Conservation (phyloP, 2,329 filamentous ascomycete species). For the Penicillium sumatraense region DNA sequence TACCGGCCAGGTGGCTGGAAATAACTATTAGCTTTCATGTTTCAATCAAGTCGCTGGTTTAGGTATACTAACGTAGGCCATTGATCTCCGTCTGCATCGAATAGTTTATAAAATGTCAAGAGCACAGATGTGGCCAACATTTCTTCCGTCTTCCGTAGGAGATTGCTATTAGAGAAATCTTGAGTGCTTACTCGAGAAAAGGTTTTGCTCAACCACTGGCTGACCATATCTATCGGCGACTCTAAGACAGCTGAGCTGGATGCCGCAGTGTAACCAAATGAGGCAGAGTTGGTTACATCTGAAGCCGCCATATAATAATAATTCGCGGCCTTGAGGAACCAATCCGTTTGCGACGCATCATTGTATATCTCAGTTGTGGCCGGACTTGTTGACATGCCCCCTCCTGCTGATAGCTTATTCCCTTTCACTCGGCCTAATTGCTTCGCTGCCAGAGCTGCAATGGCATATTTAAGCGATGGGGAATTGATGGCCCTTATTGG, state of each 20-base stretch:
- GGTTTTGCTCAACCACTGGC: slow-evolving; percentile 27
- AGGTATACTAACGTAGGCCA: slow-evolving; percentile 55
- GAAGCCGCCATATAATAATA: slow-evolving; percentile 65
- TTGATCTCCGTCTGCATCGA: slow-evolving; percentile 64
- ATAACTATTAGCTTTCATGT: slow-evolving; percentile 7
- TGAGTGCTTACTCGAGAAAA: slow-evolving; percentile 18
- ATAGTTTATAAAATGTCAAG: slow-evolving; percentile 65
- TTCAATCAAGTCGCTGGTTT: not conserved
- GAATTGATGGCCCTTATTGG: slow-evolving; percentile 43
- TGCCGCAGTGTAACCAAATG: slow-evolving; percentile 32
- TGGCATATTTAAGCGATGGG: slow-evolving; percentile 40
- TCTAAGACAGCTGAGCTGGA: slow-evolving; percentile 37
- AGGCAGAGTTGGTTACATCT: slow-evolving; percentile 47
- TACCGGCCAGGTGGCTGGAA: slow-evolving; percentile 62
- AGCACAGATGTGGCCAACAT: slow-evolving; percentile 65
- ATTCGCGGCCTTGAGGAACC: slow-evolving; percentile 64
- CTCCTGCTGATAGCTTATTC: slow-evolving; percentile 19
- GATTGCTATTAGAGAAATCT: slow-evolving; percentile 13
- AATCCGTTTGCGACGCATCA: slow-evolving; percentile 55
- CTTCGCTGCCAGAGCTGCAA: slow-evolving; percentile 46
- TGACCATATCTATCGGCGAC: slow-evolving; percentile 35
- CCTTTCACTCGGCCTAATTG: slow-evolving; percentile 43
- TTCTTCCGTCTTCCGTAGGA: slow-evolving; percentile 58
- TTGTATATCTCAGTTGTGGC: slow-evolving; percentile 59
- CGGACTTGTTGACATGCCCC: slow-evolving; percentile 40